Conservation (phyloP, 441 rosid genomes). For the Isatis lusitanica region DNA sequence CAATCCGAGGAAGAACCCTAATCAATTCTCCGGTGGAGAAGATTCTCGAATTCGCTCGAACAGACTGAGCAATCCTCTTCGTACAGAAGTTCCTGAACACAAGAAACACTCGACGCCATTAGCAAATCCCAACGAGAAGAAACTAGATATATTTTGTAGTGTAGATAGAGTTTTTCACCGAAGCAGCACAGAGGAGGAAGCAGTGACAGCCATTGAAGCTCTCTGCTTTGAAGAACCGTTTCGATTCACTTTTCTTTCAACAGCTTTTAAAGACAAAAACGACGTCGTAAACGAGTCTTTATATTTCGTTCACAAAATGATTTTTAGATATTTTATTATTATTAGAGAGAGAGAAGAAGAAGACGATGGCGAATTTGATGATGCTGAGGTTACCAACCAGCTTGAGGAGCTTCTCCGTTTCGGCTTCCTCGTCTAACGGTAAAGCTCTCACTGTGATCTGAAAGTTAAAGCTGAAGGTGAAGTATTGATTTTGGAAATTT, state of each 20-base stretch:
- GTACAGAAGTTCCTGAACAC: constrained; percentile 48
- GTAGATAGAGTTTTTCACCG: constrained; percentile 40
- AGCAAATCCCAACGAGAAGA: not conserved
- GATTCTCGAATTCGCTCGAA: constrained; percentile 32
- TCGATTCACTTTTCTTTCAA: not conserved
- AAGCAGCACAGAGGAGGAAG: constrained; percentile 53
- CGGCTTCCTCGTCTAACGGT: constrained; percentile 73
- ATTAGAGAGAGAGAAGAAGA: not conserved
- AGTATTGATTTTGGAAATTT: too few species aligned
- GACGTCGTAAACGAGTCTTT: not conserved
- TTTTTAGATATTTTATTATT: not conserved
- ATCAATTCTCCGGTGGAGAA: constrained; percentile 34
- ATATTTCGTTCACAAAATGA: constrained; percentile 24
- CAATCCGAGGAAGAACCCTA: constrained; percentile 40
- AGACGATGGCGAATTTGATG: constrained; percentile 61
- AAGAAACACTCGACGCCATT: constrained; percentile 3
- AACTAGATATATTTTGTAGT: not conserved
- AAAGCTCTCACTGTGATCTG: not conserved
- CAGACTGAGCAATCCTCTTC: constrained; percentile 32
- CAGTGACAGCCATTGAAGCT: constrained; percentile 50
- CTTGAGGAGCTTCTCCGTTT: constrained; percentile 50
- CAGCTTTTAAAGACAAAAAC: not conserved
- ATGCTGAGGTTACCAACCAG: constrained; percentile 43
- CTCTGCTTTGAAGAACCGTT: constrained; percentile 21
- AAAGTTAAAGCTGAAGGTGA: too few species aligned